Evolutionary conservation across 441 rosid species (phyloP), one percentile per base, ranked within the genome.

Genomic region (Cnidoscolus chayamansa): DNA sequence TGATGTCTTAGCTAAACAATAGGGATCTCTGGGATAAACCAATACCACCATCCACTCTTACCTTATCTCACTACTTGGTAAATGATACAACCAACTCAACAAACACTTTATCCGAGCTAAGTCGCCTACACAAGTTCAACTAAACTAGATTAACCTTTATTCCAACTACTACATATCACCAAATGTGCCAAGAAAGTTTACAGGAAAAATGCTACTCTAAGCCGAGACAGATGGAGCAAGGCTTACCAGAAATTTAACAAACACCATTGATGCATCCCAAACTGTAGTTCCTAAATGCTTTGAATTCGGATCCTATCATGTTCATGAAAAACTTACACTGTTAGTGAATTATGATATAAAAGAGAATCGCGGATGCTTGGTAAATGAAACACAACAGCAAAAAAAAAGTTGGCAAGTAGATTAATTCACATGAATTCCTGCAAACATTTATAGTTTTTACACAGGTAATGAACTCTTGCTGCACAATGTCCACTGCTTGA

Each of bases 231-330:
- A 35, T 10, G 40, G 43, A 72, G 12, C 35, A 40, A 72, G 12
- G 10, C 72, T 77, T 84, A 94, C 97, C 90, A 94, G 83, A 82
- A 78, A 94, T 79, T 94, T 94, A 76, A 83, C 90, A 65, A 94
- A 88, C 78, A 94, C 97, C 86, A 94, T 82, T n/a, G 97, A 94
- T 11, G 98, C 94, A 81, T 94, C 98, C 97, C 98, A 94, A 75
- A 94, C 98, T n/a, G 97, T 94, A 71, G 97, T 94, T 79, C 97
- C 98, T 64, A 87, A 81, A 84, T 94, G 97, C 85, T 89, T 88
- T 20, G 98, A 94, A 80, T 94, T 94, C 17, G 98, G 97, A 85
- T 94, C 97, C 98, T 94, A 74, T 73, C 82, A 85, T 79, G 81
- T 68, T 20, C 63, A 75, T 10, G 55, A 62, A 43, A 78, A 76